Base-by-base conservation (phyloP, 78 protist species). In the Diacronema lutheri region DNA sequence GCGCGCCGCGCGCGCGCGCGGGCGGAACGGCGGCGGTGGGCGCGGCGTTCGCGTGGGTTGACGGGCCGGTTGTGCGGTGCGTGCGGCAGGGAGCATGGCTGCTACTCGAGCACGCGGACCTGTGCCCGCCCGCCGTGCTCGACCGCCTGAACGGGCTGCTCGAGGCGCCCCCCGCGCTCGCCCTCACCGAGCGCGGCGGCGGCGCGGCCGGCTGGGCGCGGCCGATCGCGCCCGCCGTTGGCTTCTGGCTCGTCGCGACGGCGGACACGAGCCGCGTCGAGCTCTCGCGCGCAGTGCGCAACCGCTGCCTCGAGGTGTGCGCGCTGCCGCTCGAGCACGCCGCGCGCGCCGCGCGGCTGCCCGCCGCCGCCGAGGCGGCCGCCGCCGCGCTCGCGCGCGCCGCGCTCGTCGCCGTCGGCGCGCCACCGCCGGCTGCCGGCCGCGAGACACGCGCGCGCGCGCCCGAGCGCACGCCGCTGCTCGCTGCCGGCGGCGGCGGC, bases 61-160 rank as follows among this genome's bases (percentile, higher is more conserved):
- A 98, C 82, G 99, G 99, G 25, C 55, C 91, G 2, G 87, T 99
- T 35, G 88, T 87, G 29, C 1, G 72, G 73, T 91, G 96, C 12
- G 14, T 94, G 62, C 74, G 65, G n/a, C 29, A 46, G 0, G 99
- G 99, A 60, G 74, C 92, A n/a, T 99, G 99, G 99, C 72, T 99
- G 23, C 82, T 97, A 10, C 81, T 99, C 25, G 99, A 98, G 85
- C 93, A 96, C 72, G 99, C 88, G 25, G 97, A 97, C 90, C 82
- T 98, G n/a, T 97, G 99, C 92, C 57, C 85, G 35, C 92, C 99
- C n/a, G 91, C 99, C 0, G 99, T 98, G 38, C 89, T 99, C 50
- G 99, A 99, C 62, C 94, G 99, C 25, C 91, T 99, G n/a, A 99
- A 99, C 38, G 99, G 99, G 77, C 91, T 35, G 14, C 92, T 99